Percentiles rank a stretch among this genome's conserved stretches.
These are phyloP conservation scores for Gymnopilus junonius DNA, from an alignment of 768 basidiomycete genomes.

Conservation along the genomic window DNA sequence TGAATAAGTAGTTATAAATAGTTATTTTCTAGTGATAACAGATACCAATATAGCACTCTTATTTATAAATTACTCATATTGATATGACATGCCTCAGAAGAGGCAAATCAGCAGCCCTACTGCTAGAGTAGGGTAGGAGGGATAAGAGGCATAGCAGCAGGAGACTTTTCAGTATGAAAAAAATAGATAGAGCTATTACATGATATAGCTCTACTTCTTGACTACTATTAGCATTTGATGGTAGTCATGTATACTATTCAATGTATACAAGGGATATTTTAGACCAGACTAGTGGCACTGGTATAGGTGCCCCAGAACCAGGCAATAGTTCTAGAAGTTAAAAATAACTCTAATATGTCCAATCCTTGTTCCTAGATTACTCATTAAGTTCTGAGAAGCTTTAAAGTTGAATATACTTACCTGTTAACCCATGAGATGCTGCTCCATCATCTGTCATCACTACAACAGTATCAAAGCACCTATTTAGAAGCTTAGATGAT, in stretches of 20 bases:
- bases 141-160: too few relatives aligned
- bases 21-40: too few relatives aligned
- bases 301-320: not conserved
- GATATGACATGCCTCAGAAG: too few relatives aligned
- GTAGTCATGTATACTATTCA: slow-evolving; percentile 10
- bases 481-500: not conserved
- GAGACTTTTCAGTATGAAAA: too few relatives aligned
- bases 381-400: not conserved
- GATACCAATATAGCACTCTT: too few relatives aligned
- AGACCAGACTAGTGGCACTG: slow-evolving; percentile 12
- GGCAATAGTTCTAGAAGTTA: slow-evolving; percentile 13
- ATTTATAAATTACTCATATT: too few relatives aligned
- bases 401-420: not conserved
- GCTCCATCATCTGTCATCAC: slow-evolving; percentile 15
- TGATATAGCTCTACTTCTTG: too few relatives aligned
- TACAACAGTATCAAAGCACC: slow-evolving; percentile 27
- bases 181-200: too few relatives aligned
- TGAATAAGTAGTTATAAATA: too few relatives aligned
- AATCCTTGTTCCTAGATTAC: not conserved
- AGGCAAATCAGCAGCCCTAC: too few relatives aligned
- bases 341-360: slow-evolving; percentile 21
- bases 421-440: slow-evolving; percentile 20
- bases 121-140: too few relatives aligned
- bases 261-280: slow-evolving; percentile 18
- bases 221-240: not conserved